phyloP scores from a whole-genome alignment of 345 rosid species.

The Salix arbutifolia region DNA sequence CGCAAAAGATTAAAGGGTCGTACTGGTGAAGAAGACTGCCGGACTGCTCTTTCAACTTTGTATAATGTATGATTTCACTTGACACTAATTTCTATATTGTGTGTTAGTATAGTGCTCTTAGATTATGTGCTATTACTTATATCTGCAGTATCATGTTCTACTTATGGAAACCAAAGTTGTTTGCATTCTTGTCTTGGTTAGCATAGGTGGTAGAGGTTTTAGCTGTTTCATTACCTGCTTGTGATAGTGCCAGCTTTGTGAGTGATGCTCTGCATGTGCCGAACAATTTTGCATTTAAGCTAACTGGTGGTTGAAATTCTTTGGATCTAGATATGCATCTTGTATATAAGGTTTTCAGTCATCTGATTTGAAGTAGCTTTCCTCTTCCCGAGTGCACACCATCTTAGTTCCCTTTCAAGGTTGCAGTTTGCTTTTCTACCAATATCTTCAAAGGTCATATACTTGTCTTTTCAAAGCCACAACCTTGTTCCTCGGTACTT shows the following conservation, averaged over 20 bases:
- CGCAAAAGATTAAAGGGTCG: conserved; percentile 98
- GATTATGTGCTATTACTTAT: background rate
- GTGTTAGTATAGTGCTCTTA: background rate
- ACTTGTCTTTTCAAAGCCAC: background rate
- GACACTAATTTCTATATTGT: conserved; percentile 6
- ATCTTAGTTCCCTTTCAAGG: background rate
- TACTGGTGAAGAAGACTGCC: conserved; percentile 86
- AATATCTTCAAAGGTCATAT: background rate
- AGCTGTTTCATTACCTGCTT: background rate
- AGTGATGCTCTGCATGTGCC: background rate
- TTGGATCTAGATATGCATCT: background rate
- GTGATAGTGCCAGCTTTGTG: background rate
- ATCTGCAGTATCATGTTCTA: background rate
- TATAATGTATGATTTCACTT: conserved; percentile 56
- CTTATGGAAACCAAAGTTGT: background rate
- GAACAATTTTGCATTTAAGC: background rate
- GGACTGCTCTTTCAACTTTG: conserved; percentile 81
- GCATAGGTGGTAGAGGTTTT: background rate
- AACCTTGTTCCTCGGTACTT: background rate
- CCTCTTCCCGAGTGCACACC: background rate
- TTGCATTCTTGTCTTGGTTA: background rate
- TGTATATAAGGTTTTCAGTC: background rate
- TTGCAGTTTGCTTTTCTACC: background rate
- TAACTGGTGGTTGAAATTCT: background rate
- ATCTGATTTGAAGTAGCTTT: background rate